Evolutionary conservation across 805 yeast genomes (phyloP).

Genomic region (Torulaspora delbrueckii): DNA sequence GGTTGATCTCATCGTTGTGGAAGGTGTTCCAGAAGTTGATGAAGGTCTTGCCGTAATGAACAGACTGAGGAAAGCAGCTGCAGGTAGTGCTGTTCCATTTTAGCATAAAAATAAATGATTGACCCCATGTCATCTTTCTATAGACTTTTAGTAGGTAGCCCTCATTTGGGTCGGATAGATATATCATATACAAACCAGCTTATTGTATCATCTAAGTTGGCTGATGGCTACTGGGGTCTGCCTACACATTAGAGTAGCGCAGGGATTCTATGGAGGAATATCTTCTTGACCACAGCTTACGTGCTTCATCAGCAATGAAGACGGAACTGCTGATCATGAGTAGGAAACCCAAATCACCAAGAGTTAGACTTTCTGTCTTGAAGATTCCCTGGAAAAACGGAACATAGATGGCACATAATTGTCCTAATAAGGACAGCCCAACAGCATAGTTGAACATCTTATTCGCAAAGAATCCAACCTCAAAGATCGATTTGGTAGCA

Average conservation of each 20-base stretch:
- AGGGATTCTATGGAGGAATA: slow-evolving; percentile 15
- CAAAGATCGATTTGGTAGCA: slow-evolving; percentile 73
- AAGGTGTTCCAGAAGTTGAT: slow-evolving; percentile 66
- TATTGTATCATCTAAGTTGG: neutral
- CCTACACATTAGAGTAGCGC: slow-evolving; percentile 21
- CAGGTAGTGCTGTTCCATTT: slow-evolving; percentile 35
- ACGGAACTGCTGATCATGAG: slow-evolving; percentile 68
- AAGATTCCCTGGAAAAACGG: slow-evolving; percentile 90
- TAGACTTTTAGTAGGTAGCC: neutral
- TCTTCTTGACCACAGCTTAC: slow-evolving; percentile 46
- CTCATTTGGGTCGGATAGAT: neutral
- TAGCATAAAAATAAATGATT: neutral
- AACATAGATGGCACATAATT: slow-evolving; percentile 85
- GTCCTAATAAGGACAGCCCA: slow-evolving; percentile 81
- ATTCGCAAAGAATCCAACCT: slow-evolving; percentile 71
- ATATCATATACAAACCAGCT: neutral
- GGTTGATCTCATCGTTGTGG: slow-evolving; percentile 74
- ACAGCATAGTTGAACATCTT: slow-evolving; percentile 93
- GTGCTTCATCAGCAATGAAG: slow-evolving; percentile 75
- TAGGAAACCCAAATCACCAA: slow-evolving; percentile 66
- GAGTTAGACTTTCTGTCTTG: slow-evolving; percentile 85
- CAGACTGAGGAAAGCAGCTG: slow-evolving; percentile 78
- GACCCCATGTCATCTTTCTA: neutral
- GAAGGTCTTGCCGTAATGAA: slow-evolving; percentile 97
- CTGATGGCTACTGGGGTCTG: neutral